Conservation (phyloP, 2,329 filamentous ascomycete genomes). For the Meredithiella fracta region DNA sequence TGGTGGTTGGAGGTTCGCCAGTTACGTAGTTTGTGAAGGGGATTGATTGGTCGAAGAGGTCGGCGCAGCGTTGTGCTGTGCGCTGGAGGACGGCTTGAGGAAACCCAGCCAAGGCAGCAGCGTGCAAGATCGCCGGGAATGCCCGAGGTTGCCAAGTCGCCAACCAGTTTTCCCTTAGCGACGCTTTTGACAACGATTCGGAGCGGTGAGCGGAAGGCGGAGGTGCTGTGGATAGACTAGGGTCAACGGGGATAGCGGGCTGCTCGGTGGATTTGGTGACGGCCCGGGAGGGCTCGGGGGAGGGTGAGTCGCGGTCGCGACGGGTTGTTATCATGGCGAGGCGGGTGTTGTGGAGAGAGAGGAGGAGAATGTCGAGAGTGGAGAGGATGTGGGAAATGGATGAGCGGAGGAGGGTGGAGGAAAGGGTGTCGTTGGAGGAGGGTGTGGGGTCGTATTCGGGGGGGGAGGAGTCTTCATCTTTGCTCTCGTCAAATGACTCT, state of each 20-base stretch:
- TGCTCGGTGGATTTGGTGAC: neutral
- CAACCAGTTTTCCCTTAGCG: constrained; percentile 17
- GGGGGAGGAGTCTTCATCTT: neutral
- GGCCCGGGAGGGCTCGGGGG: neutral
- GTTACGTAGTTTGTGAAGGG: constrained; percentile 31
- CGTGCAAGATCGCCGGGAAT: constrained; percentile 72
- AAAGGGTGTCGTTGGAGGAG: constrained; percentile 54
- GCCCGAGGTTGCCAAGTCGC: constrained; percentile 39
- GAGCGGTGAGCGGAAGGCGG: neutral
- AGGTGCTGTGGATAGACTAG: neutral
- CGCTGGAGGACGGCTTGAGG: constrained; percentile 46
- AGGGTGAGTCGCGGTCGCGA: neutral
- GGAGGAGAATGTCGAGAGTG: constrained; percentile 52
- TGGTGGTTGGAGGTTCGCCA: neutral
- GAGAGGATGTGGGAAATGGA: constrained; percentile 52
- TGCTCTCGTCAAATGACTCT: neutral
- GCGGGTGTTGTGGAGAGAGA: constrained; percentile 51
- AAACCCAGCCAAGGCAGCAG: constrained; percentile 62
- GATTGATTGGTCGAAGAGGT: constrained; percentile 60
- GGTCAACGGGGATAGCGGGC: neutral
- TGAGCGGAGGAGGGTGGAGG: constrained; percentile 48
- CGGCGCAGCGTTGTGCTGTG: constrained; percentile 55
- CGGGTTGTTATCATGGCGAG: constrained; percentile 20
- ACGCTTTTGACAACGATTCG: neutral
- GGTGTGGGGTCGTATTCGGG: constrained; percentile 30